Conservation (phyloP, 441 rosid species). For the Codiaeum variegatum region DNA sequence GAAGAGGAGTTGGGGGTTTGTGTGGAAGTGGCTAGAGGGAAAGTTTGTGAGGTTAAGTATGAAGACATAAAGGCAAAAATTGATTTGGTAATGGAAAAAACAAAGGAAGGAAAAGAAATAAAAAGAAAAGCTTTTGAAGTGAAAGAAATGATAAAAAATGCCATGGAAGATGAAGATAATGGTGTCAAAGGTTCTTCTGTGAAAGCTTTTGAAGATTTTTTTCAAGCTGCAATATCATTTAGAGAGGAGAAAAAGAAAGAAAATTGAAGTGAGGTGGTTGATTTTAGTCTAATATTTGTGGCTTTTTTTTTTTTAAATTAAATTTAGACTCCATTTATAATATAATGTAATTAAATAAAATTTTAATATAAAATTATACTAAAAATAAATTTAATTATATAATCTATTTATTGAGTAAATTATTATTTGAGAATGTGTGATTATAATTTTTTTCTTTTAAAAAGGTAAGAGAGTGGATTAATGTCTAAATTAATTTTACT, state of each 20-base stretch:
- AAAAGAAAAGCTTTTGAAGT: conserved; percentile 40
- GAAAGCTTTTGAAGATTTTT: conserved; percentile 52
- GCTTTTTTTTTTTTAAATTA: neutral
- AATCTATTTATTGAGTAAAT: no score
- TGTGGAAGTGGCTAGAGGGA: conserved; percentile 68
- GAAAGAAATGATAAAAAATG: conserved; percentile 35
- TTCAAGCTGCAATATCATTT: conserved; percentile 36
- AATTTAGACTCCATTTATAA: no score
- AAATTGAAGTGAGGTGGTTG: neutral
- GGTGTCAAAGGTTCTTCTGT: conserved; percentile 46
- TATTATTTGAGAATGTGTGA: no score
- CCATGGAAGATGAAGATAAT: conserved; percentile 31
- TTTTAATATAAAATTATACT: no score
- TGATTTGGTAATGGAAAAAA: conserved; percentile 45
- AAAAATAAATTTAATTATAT: no score
- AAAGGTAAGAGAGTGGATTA: no score
- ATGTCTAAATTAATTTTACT: no score
- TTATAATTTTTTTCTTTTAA: no score
- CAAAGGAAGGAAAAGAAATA: conserved; percentile 38
- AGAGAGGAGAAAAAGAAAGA: conserved; percentile 9
- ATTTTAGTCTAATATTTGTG: neutral
- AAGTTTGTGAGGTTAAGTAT: conserved; percentile 40
- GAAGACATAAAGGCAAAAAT: conserved; percentile 45
- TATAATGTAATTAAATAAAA: no score
- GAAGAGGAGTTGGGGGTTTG: conserved; percentile 52